Percentiles rank a stretch among this genome's conserved stretches.
Conservation (phyloP, 495 filamentous ascomycete genomes). For the Aspergillus sclerotiicarbonarius region DNA sequence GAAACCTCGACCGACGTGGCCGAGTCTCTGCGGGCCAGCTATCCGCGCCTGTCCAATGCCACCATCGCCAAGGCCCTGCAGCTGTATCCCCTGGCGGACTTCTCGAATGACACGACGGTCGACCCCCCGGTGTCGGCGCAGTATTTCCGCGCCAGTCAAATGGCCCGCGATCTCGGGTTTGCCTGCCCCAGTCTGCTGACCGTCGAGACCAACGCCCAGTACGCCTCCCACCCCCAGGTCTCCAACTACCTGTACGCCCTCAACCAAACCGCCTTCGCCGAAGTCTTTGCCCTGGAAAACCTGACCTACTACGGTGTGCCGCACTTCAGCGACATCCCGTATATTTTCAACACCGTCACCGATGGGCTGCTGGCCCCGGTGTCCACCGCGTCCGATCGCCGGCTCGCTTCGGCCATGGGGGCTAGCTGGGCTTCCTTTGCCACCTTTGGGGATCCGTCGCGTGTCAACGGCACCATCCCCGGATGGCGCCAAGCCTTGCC, state of each 20-base stretch:
- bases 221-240: neutral
- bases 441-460: neutral
- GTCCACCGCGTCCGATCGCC: neutral
- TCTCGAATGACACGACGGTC: neutral
- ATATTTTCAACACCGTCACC: neutral
- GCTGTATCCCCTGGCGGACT: neutral
- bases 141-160: neutral
- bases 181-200: neutral
- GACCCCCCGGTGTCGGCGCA: neutral
- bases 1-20: neutral
- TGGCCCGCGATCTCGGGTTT: neutral
- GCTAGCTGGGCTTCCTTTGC: neutral
- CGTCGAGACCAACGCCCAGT: neutral
- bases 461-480: neutral
- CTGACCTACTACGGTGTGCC: neutral
- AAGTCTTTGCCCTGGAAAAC: neutral
- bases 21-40: neutral
- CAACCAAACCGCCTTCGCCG: neutral
- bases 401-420: neutral
- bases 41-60: neutral
- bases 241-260: neutral
- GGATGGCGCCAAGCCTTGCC: neutral
- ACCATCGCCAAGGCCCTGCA: neutral
- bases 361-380: neutral
- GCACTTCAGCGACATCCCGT: conserved; percentile 1